Percentiles rank a stretch among this genome's conserved stretches.
Conservation (phyloP, 2,329 filamentous ascomycete species). For the Emergomyces orientalis region DNA sequence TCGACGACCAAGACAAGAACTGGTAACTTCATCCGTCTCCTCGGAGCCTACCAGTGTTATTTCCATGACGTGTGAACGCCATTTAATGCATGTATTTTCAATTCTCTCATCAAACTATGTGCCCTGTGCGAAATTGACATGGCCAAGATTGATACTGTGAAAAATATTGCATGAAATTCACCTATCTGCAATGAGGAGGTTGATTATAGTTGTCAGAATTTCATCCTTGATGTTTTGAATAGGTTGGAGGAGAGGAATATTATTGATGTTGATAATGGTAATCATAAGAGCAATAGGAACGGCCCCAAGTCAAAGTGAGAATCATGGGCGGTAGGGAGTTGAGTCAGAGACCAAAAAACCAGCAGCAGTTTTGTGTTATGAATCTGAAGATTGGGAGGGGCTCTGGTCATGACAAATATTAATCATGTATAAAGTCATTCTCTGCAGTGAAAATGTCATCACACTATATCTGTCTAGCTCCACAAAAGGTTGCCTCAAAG, state of each 20-base stretch:
- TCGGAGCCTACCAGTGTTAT: slow-evolving; percentile 7
- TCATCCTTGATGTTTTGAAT: slow-evolving; percentile 4
- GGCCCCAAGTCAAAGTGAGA: slow-evolving; percentile 6
- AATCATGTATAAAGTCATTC: slow-evolving; percentile 2
- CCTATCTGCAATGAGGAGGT: not conserved
- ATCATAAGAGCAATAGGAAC: not conserved
- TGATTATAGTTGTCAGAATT: slow-evolving; percentile 8
- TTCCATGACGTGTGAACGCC: not conserved
- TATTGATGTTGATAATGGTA: not conserved
- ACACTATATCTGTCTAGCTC: slow-evolving; percentile 9
- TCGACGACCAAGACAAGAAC: not conserved
- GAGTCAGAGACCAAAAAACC: not conserved
- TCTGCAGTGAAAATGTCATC: not conserved
- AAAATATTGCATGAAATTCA: slow-evolving; percentile 2
- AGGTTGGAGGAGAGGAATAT: not conserved
- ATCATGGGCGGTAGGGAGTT: slow-evolving; percentile 9
- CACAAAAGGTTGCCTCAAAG: slow-evolving; percentile 9
- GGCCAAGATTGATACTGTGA: too few relatives aligned
- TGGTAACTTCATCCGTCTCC: slow-evolving; percentile 8
- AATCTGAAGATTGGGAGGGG: not conserved
- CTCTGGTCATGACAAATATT: not conserved
- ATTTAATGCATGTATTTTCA: not conserved
- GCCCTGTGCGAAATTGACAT: too few relatives aligned
- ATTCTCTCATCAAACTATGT: not conserved
- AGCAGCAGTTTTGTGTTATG: not conserved